A percentile compares a stretch with the other conserved stretches of the same genome.
Conservation (phyloP, 805 yeast species). For the Isabelozyma rhagii region DNA sequence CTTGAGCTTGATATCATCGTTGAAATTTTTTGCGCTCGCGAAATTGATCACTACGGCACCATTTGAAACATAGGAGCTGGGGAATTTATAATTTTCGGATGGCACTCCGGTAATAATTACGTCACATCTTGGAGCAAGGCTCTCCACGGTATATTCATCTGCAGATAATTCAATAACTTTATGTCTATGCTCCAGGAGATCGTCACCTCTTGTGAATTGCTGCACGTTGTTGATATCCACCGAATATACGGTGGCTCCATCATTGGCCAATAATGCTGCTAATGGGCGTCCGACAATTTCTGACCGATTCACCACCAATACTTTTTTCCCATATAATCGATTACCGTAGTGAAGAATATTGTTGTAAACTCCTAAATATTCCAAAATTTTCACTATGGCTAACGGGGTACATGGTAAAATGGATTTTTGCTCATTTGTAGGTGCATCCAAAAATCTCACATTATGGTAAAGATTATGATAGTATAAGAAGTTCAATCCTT, state of each 20-base stretch:
- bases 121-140: constrained; percentile 73
- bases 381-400: constrained; percentile 90
- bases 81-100: constrained; percentile 76
- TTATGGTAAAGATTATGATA: constrained; percentile 95
- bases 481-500: constrained; percentile 87
- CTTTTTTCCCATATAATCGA: constrained; percentile 87
- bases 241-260: constrained; percentile 95
- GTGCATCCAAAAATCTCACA: constrained; percentile 74
- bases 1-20: constrained; percentile 72
- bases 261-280: constrained; percentile 94
- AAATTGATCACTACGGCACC: constrained; percentile 93
- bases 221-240: constrained; percentile 86
- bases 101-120: constrained; percentile 98
- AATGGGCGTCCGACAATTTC: constrained; percentile 97
- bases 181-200: constrained; percentile 76
- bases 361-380: constrained; percentile 86
- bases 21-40: constrained; percentile 84
- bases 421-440: constrained; percentile 65
- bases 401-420: constrained; percentile 96
- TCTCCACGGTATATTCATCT: constrained; percentile 49
- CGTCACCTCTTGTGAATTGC: constrained; percentile 91
- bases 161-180: constrained; percentile 61
- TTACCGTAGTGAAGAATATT: constrained; percentile 80
- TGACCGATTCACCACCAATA: constrained; percentile 86
- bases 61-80: constrained; percentile 70